A percentile compares a stretch with the other conserved stretches of the same genome.
phyloP scores from a whole-genome alignment of 2,329 filamentous ascomycete genomes.

The Paraphoma sp. region DNA sequence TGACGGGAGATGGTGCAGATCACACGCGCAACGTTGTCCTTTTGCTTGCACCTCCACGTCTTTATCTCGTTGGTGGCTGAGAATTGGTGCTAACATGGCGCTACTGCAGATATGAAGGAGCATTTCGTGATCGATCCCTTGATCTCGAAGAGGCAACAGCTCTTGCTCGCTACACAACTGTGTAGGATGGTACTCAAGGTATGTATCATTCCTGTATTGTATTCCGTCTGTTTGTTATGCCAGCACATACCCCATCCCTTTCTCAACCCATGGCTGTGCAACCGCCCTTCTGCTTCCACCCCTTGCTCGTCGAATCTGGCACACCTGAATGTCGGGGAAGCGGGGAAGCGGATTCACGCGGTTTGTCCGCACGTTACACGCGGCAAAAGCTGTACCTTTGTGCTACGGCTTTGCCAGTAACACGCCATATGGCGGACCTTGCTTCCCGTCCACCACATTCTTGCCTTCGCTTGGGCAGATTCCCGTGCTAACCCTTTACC shows the following conservation, averaged over 20 bases:
- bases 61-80: constrained; percentile 12
- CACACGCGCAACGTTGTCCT: constrained; percentile 15
- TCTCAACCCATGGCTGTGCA: constrained; percentile 10
- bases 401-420: neutral
- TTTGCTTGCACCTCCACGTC: constrained; percentile 9
- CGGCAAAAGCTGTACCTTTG: constrained; percentile 13
- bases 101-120: constrained; percentile 81
- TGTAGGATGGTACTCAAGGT: constrained; percentile 80
- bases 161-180: constrained; percentile 93
- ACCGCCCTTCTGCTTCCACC: constrained; percentile 11
- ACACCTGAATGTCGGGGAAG: constrained; percentile 26
- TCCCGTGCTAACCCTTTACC: constrained; percentile 17
- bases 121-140: constrained; percentile 98
- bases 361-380: constrained; percentile 26
- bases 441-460: neutral
- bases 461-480: constrained; percentile 1
- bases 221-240: constrained; percentile 16
- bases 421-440: constrained; percentile 1
- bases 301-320: constrained; percentile 14
- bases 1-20: constrained; percentile 11
- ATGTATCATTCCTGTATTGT: constrained; percentile 49
- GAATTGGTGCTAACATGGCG: constrained; percentile 33
- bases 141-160: constrained; percentile 97
- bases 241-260: constrained; percentile 13
- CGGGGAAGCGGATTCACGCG: constrained; percentile 16